Evolutionary conservation across 2,329 filamentous ascomycete species (phyloP), one percentile per base, ranked within the genome.

Genomic region (Exophiala xenobiotica): DNA sequence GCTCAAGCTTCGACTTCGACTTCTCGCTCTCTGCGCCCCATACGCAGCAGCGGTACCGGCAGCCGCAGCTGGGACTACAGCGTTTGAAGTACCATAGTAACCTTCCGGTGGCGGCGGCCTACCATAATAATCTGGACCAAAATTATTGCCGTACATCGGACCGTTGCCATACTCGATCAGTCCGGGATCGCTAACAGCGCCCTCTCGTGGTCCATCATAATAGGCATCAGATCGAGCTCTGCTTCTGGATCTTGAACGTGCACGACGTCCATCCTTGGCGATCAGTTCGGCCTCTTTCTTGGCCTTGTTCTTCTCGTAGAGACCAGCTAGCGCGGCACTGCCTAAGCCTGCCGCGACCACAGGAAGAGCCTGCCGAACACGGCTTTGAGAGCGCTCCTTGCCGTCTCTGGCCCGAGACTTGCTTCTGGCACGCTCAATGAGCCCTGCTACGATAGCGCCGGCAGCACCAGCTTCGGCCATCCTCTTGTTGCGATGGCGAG

Each of bases 111-210:
- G 70, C 20, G 63, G 53, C 1, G 73, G 69, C 19, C 70, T 68
- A 19, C 73, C 70, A 55, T 76, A 74, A 56, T 76, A 74, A 54
- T 75, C 70, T 46, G 70, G 71, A 20, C 70, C 63, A 19, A 69
- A 72, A 42, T 74, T 74, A 61, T 79, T 79, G 61, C 78, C 77
- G 60, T 80, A 76, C 48, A 85, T 79, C 6, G 81, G 82, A 63
- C 81, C 78, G 64, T 78, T 75, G 58, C 82, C 82, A 66, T 86
- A 85, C 65, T 83, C 81, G 69, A 85, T 82, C 67, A 85, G 68
- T 53, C 73, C 75, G 63, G 71, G 69, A 63, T 76, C 71, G 69
- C 70, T 73, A 57, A 70, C 67, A 62, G 75, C 70, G 59, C 69
- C 72, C 61, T 74, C 72, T 24, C 67, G 64, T 11, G 65, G 55